Percentiles rank a stretch among this genome's conserved stretches.
Evolutionary conservation across 1,284 basidiomycete genomes (phyloP).

Genomic region (Sanghuangporus weigelae): DNA sequence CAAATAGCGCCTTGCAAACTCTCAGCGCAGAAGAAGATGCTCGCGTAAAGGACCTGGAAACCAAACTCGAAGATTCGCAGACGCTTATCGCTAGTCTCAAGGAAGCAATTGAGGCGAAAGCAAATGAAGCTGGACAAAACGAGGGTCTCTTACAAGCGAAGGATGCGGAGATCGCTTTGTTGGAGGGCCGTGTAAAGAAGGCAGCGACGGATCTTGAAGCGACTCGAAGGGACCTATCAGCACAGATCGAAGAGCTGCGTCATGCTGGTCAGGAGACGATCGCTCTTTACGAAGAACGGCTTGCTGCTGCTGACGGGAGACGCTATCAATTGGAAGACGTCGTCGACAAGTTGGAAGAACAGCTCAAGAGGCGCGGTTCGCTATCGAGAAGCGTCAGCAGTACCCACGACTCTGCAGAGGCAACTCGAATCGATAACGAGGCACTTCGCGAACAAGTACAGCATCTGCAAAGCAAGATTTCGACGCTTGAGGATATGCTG

Average conservation of each 20-base stretch:
- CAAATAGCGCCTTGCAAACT: constrained; percentile 41
- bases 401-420: constrained; percentile 42
- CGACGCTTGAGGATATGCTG: constrained; percentile 77
- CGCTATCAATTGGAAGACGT: constrained; percentile 77
- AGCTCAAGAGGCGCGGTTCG: constrained; percentile 38
- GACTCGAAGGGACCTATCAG: constrained; percentile 61
- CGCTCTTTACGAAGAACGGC: constrained; percentile 85
- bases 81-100: constrained; percentile 43
- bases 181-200: constrained; percentile 47
- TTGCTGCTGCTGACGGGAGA: constrained; percentile 63
- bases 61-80: constrained; percentile 44
- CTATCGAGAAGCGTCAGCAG: constrained; percentile 24
- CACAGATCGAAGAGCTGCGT: constrained; percentile 76
- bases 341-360: constrained; percentile 59
- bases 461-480: constrained; percentile 78
- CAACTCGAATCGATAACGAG: constrained; percentile 92
- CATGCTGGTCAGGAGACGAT: constrained; percentile 88
- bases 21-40: constrained; percentile 39
- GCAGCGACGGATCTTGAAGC: constrained; percentile 49
- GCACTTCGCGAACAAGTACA: constrained; percentile 81
- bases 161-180: constrained; percentile 47
- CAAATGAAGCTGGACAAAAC: constrained; percentile 46
- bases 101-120: constrained; percentile 47
- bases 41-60: constrained; percentile 41
- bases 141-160: constrained; percentile 47